A percentile compares a stretch with the other conserved stretches of the same genome.
Conservation (phyloP, 1,284 basidiomycete genomes). For the Cryptococcus floricola region DNA sequence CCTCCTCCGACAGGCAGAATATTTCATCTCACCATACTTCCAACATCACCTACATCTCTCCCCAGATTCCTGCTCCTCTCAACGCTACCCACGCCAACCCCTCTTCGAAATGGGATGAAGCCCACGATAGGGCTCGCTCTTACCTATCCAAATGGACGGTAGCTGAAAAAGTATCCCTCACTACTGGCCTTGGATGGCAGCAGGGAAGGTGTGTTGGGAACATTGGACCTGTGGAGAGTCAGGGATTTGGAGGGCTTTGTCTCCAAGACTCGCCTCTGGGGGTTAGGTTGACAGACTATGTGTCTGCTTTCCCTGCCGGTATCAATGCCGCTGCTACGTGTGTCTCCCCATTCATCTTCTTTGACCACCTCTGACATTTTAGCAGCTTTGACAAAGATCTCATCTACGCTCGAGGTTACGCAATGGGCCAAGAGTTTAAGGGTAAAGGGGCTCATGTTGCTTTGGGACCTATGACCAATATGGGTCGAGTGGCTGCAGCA, state of each 20-base stretch:
- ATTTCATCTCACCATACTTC: too few species aligned
- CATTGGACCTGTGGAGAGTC: conserved; percentile 59
- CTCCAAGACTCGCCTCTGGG: conserved; percentile 57
- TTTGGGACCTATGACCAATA: conserved; percentile 54
- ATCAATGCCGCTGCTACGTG: conserved; percentile 68
- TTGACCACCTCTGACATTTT: too few species aligned
- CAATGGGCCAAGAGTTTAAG: conserved; percentile 72
- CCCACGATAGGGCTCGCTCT: conserved; percentile 40
- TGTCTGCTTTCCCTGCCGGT: conserved; percentile 68
- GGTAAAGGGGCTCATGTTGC: conserved; percentile 74
- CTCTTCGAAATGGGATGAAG: conserved; percentile 23
- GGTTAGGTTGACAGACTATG: conserved; percentile 61
- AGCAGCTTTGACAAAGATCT: conserved; percentile 63
- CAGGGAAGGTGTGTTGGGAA: conserved; percentile 62
- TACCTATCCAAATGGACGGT: conserved; percentile 47
- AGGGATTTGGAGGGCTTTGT: conserved; percentile 66
- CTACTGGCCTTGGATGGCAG: conserved; percentile 50
- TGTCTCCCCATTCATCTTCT: conserved; percentile 14
- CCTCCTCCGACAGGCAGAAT: conserved; percentile 1
- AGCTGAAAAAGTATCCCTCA: conserved; percentile 52
- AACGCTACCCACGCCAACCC: conserved; percentile 6
- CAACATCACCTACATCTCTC: conserved; percentile 7
- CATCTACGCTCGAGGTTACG: conserved; percentile 66
- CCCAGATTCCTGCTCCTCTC: conserved; percentile 4
- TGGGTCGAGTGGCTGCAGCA: conserved; percentile 59